These are phyloP conservation scores for Puccinia novopanici DNA, from an alignment of 1,284 basidiomycete species.

Conservation along the genomic window DNA sequence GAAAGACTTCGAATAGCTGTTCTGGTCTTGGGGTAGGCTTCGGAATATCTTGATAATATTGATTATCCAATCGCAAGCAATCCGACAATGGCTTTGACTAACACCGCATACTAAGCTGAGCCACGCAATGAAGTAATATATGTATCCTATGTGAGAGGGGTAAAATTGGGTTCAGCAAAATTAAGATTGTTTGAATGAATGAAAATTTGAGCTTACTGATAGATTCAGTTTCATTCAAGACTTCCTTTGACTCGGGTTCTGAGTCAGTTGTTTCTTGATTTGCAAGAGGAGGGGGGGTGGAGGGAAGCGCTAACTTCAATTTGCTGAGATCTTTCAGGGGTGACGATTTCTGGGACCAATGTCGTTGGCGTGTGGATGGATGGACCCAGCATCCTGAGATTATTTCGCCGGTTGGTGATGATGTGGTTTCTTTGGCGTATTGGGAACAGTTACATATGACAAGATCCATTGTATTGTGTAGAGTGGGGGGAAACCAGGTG, in stretches of 20 bases:
- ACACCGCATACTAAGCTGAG: constrained; percentile 3
- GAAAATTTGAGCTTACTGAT: neutral
- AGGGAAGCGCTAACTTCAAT: neutral
- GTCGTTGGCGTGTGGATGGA: neutral
- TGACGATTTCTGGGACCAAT: neutral
- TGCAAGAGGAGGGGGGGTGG: neutral
- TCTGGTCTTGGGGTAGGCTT: neutral
- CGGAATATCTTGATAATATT: neutral
- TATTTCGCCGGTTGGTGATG: neutral
- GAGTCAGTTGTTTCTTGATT: neutral
- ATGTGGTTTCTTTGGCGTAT: too few species aligned
- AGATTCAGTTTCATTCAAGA: neutral
- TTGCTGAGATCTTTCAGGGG: neutral
- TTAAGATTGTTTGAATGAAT: too few species aligned
- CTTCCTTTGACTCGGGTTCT: neutral
- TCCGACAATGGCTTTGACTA: constrained; percentile 4
- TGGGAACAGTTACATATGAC: too few species aligned
- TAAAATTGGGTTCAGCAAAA: neutral
- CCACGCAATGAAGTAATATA: constrained; percentile 1
- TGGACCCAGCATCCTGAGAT: neutral
- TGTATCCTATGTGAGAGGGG: neutral
- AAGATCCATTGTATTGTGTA: too few species aligned
- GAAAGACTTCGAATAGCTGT: neutral
- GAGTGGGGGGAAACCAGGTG: too few species aligned
- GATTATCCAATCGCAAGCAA: neutral